phyloP scores from a whole-genome alignment of 371 early-diverging fungal genomes.

The Phascolomyces articulosus region DNA sequence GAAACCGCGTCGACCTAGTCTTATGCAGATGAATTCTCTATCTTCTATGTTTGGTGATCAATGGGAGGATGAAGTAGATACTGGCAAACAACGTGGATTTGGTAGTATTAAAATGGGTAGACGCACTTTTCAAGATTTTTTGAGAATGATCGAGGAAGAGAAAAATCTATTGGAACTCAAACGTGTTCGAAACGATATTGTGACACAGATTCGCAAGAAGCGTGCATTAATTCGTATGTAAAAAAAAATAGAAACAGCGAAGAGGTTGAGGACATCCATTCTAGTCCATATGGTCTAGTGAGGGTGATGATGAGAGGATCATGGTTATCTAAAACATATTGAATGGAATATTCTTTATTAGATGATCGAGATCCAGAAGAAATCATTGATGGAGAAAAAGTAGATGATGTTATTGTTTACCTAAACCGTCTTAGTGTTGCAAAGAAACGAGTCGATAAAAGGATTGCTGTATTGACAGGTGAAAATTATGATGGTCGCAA shows the following conservation, averaged over 20 bases:
- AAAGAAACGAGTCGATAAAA: constrained; percentile 73
- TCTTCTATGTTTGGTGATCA: constrained; percentile 38
- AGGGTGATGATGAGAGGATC: too few species aligned
- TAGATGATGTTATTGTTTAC: constrained; percentile 74
- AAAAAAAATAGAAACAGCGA: too few species aligned
- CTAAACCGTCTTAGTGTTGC: constrained; percentile 77
- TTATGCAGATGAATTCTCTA: constrained; percentile 22
- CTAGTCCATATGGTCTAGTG: too few species aligned
- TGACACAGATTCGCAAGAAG: constrained; percentile 78
- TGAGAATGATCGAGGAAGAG: constrained; percentile 75
- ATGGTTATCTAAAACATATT: too few species aligned
- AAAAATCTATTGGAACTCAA: constrained; percentile 66
- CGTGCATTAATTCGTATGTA: constrained; percentile 53
- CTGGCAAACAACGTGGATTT: constrained; percentile 7
- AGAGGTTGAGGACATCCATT: too few species aligned
- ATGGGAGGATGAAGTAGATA: constrained; percentile 21
- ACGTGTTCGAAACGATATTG: constrained; percentile 69
- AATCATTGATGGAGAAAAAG: constrained; percentile 80
- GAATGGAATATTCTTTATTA: constrained; percentile 13
- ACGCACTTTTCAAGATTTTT: constrained; percentile 76
- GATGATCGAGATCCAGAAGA: constrained; percentile 72
- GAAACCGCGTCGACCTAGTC: background rate
- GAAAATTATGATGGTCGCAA: constrained; percentile 40
- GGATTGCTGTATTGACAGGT: constrained; percentile 65
- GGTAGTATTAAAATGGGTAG: constrained; percentile 35